Evolutionary conservation across 148 eudicot genomes (phyloP), one percentile per base, ranked within the genome.

Genomic region (Chenopodium formosanum): DNA sequence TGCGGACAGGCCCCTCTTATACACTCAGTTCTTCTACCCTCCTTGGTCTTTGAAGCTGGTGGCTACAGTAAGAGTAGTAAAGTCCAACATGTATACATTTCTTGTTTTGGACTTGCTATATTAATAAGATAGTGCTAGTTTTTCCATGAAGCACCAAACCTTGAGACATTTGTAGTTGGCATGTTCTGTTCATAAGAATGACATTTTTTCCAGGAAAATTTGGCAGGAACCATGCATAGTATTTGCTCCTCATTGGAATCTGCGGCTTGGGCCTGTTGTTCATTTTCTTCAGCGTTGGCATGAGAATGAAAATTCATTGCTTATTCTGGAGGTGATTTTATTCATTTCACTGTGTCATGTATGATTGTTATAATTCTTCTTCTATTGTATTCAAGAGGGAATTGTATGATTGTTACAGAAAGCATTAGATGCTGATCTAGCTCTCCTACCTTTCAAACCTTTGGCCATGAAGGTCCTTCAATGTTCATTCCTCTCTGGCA

Each of bases 151-250:
- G 46, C 73, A 37, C 23, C 23, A 37, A 37, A 56, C 31, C 48
- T 66, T 81, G 60, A 9, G 10, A 67, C 29, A 4, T 27, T 32
- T 52, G n/a, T 53, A 20, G 31, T 27, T 29, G 48, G 7, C 17
- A 4, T 56, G 5, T 2, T 76, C 37, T 78, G n/a, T 47, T 13
- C 68, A 64, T 69, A 50, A 40, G 62, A 29, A 71, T 82, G 58
- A 72, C 83, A 27, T 72, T 80, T 31, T 46, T 46, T 16, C 23
- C 81, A 94, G 98, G 73, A 87, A 78, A 83, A 79, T 72, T 74
- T 95, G 99, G 99, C 91, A 87, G 91, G 99, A 95, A 84, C 97
- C 99, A 12, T 95, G 99, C 88, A 89, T 95, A 75, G 95, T 94
- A 52, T 87, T 95, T 72, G 89, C 95, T 85, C 90, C 97, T 66